Evolutionary conservation across 1,284 basidiomycete genomes (phyloP), one percentile per base, ranked within the genome.

Genomic region (Leccinum subrobustum): DNA sequence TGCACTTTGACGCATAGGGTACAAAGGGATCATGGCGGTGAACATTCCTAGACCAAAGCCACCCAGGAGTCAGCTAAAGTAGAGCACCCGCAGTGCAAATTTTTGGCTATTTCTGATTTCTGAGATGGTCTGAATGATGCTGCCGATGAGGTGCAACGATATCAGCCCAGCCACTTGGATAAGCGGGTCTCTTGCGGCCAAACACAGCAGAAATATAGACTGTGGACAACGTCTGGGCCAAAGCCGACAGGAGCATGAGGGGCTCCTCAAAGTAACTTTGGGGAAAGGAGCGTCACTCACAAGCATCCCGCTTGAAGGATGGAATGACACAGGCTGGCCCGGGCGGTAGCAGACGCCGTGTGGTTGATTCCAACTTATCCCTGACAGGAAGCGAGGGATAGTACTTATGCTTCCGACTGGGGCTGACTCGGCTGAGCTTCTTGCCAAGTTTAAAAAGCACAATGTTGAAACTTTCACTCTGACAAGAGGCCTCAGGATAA

Each of bases 301-400:
- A 86, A 83, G 59, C 77, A 81, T 7, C 83, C 83, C 6, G 77
- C 84, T 61, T 86, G 85, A 39, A 87, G 71, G 53, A 86, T 77
- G 0, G 83, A n/a, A 87, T 85, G 42, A 87, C 81, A 67, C 25
- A 83, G 61, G 60, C 77, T 67, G 9, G 81, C 80, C 27, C 70
- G 68, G 12, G 74, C 73, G 25, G 66, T 64, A 3, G 23, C 25
- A 25, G 25, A 25, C 25, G 25, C 25, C 25, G 0, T 25, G 25
- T 25, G 25, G 25, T 25, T 25, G 25, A 25, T 25, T 39, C 25
- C 25, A 29, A 8, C 8, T 29, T 31, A 31, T 31, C 1, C 9
- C 31, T 31, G 31, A 31, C 8, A 31, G 8, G 31, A 11, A 31
- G 31, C 31, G 11, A 31, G 31, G 31, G 31, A 31, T 31, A 31